phyloP scores from a whole-genome alignment of 192 early-diverging fungal species.

The Coemansia sp. region DNA sequence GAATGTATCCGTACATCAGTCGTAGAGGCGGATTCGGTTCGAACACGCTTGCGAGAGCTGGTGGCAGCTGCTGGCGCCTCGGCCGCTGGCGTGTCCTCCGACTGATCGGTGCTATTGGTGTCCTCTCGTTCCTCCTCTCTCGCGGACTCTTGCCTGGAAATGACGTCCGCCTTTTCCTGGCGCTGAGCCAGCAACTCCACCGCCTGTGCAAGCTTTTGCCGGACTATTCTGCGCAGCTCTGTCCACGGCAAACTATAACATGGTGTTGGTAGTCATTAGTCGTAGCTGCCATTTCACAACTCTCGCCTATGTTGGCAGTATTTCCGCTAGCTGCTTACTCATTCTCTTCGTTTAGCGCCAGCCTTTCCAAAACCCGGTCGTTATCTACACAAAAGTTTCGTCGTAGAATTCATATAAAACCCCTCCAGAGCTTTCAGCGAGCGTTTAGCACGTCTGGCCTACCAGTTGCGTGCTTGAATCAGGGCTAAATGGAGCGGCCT shows the following conservation, averaged over 20 bases:
- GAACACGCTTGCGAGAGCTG: background rate
- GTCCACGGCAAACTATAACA: constrained; percentile 38
- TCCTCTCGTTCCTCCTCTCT: background rate
- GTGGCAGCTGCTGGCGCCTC: background rate
- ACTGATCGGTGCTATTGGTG: constrained; percentile 8
- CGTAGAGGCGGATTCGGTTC: background rate
- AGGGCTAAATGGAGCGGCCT: background rate
- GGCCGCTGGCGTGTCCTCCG: constrained; percentile 1
- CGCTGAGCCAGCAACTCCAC: constrained; percentile 21
- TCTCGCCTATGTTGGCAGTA: background rate
- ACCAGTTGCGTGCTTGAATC: background rate
- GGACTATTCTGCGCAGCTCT: constrained; percentile 38
- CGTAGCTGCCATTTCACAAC: background rate
- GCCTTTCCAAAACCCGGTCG: constrained; percentile 26
- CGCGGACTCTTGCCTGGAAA: background rate
- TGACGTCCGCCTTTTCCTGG: constrained; percentile 9
- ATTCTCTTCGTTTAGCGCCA: constrained; percentile 43
- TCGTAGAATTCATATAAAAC: background rate
- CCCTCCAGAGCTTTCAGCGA: too few species aligned
- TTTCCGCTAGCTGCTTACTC: constrained; percentile 13
- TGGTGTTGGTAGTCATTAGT: background rate
- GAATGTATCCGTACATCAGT: background rate
- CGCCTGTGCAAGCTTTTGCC: constrained; percentile 36
- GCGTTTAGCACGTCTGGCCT: background rate
- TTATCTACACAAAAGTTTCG: constrained; percentile 27